phyloP scores from a whole-genome alignment of 192 early-diverging fungal genomes.

The Backusella macrospora region DNA sequence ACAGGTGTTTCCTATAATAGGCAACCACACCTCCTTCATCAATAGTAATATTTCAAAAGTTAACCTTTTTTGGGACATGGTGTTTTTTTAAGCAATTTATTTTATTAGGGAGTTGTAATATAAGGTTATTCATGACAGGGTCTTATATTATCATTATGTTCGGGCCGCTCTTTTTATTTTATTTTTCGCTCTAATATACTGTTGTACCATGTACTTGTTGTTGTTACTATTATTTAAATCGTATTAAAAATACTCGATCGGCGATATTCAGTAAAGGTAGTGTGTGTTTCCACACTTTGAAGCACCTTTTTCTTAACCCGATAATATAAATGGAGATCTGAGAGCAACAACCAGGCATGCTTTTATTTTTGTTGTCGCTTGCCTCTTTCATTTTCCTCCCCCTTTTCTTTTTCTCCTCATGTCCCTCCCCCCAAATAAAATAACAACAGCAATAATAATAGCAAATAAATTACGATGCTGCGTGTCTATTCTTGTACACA shows the following conservation, averaged over 20 bases:
- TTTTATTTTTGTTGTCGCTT: neutral
- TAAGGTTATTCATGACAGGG: slow-evolving; percentile 9
- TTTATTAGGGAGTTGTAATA: neutral
- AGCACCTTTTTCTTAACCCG: slow-evolving; percentile 1
- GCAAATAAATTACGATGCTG: slow-evolving; percentile 3
- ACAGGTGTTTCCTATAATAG: neutral
- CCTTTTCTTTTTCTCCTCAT: too few relatives aligned
- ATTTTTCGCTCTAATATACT: neutral
- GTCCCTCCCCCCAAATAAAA: slow-evolving; percentile 15
- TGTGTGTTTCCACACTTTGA: neutral
- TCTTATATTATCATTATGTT: neutral
- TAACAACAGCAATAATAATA: neutral
- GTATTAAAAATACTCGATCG: neutral
- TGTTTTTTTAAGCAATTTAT: slow-evolving; percentile 16
- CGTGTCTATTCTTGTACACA: slow-evolving; percentile 16
- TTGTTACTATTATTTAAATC: neutral
- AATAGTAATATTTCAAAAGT: neutral
- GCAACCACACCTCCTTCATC: neutral
- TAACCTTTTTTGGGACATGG: slow-evolving; percentile 11
- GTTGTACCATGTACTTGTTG: neutral
- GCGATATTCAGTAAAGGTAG: neutral
- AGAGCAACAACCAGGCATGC: neutral
- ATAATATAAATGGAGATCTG: neutral
- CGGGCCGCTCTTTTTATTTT: slow-evolving; percentile 1
- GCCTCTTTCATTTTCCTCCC: neutral